phyloP scores from a whole-genome alignment of 1,139 yeast genomes.

The Hyphopichia wangnamkhiaoensis region DNA sequence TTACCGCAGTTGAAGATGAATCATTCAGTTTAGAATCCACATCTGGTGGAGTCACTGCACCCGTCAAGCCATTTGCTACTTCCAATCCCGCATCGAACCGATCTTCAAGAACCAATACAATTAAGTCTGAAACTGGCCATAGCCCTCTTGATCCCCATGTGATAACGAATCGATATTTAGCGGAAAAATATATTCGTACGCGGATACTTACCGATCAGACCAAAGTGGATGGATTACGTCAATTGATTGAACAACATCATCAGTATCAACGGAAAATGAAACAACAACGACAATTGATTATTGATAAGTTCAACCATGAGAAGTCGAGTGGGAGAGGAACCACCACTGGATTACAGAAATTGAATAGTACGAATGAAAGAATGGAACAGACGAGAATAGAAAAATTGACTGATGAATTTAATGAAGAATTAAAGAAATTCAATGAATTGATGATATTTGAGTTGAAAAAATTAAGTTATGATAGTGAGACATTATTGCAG shows the following conservation, averaged over 20 bases:
- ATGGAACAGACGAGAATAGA: conserved; percentile 9
- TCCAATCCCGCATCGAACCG: not conserved
- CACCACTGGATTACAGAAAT: conserved; percentile 6
- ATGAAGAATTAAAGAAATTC: conserved; percentile 14
- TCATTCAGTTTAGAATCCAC: conserved; percentile 3
- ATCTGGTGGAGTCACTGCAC: conserved; percentile 4
- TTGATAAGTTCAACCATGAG: conserved; percentile 9
- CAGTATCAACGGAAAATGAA: conserved; percentile 18
- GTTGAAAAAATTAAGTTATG: conserved; percentile 18
- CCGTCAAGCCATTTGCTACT: not conserved
- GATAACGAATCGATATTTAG: conserved; percentile 24
- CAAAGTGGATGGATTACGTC: conserved; percentile 6
- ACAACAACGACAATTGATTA: conserved; percentile 14
- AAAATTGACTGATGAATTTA: conserved; percentile 8
- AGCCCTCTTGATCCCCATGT: conserved; percentile 14
- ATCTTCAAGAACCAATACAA: not conserved
- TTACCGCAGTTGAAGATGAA: conserved; percentile 8
- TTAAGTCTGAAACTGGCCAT: not conserved
- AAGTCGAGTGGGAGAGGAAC: conserved; percentile 4
- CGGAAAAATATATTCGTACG: conserved; percentile 15
- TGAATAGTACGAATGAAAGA: conserved; percentile 7
- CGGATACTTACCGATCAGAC: conserved; percentile 8
- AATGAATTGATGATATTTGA: conserved; percentile 18
- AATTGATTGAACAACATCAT: conserved; percentile 16
- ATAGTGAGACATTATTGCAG: conserved; percentile 15